Conservation (phyloP, 371 early-diverging fungal species). For the Syncephalastrum racemosum region DNA sequence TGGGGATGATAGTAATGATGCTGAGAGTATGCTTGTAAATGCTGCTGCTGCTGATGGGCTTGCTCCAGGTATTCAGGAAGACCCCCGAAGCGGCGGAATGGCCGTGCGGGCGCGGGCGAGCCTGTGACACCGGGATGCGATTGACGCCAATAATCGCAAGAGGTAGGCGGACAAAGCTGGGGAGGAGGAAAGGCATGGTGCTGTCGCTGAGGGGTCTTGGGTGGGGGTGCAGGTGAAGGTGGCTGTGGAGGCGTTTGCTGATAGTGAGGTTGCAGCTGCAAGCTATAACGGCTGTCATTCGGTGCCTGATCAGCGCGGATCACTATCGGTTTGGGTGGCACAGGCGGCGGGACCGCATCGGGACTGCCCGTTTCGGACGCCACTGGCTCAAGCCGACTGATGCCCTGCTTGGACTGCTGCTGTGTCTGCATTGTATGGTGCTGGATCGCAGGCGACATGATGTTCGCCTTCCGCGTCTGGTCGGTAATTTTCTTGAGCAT, state of each 20-base stretch:
- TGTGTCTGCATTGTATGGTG: constrained; percentile 14
- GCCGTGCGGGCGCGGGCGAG: too few relatives aligned
- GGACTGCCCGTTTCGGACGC: constrained; percentile 11
- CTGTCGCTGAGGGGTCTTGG: neutral
- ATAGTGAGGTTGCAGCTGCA: neutral
- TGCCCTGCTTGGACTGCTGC: neutral
- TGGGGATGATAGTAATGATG: constrained; percentile 7
- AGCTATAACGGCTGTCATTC: constrained; percentile 9
- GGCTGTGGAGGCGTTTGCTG: constrained; percentile 9
- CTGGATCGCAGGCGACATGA: constrained; percentile 19
- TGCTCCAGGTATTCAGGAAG: too few relatives aligned
- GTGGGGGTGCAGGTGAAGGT: constrained; percentile 1
- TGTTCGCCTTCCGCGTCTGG: neutral
- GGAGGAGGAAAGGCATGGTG: neutral
- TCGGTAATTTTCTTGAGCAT: constrained; percentile 39
- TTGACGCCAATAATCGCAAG: too few relatives aligned
- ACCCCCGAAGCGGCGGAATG: too few relatives aligned
- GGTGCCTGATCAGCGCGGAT: constrained; percentile 30
- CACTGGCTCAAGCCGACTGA: constrained; percentile 6
- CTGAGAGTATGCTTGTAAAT: neutral
- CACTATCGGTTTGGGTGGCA: constrained; percentile 42
- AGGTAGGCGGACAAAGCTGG: too few relatives aligned
- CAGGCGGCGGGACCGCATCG: constrained; percentile 30
- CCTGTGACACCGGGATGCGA: too few relatives aligned
- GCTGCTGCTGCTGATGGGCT: neutral